Evolutionary conservation across 164 flowering plant species (phyloP).

Genomic region (Nymphaea colorata): DNA sequence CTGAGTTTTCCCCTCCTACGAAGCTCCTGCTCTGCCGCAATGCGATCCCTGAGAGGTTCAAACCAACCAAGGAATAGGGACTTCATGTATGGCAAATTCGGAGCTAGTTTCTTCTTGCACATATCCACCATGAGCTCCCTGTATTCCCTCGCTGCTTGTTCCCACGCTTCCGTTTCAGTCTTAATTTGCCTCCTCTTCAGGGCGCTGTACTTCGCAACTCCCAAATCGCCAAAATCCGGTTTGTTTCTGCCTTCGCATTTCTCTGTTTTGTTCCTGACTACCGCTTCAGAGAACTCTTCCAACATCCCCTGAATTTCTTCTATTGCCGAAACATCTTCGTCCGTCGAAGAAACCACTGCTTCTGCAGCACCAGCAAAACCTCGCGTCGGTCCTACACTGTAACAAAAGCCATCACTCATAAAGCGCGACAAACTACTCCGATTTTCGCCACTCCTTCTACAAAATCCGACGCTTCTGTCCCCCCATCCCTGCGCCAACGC

Average conservation of each 20-base stretch:
- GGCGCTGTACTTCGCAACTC: conserved; percentile 18
- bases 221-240: conserved; percentile 19
- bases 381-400: conserved; percentile 6
- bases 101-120: conserved; percentile 86
- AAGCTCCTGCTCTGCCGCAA: conserved; percentile 51
- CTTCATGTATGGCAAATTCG: conserved; percentile 93
- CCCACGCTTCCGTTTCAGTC: conserved; percentile 95
- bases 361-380: conserved; percentile 58
- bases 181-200: conserved; percentile 65
- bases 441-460: conserved; percentile 9
- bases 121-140: conserved; percentile 71
- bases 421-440: conserved; percentile 14
- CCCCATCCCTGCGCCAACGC: conserved; percentile 14
- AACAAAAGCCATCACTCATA: not conserved
- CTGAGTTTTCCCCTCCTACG: conserved; percentile 32
- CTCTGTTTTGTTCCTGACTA: conserved; percentile 17
- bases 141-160: conserved; percentile 71
- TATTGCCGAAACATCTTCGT: conserved; percentile 34
- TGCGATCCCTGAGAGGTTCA: conserved; percentile 64
- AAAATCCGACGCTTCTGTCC: conserved; percentile 11
- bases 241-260: conserved; percentile 4
- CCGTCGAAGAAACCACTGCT: conserved; percentile 31
- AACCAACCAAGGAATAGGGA: conserved; percentile 95
- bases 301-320: conserved; percentile 39
- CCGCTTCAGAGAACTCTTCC: conserved; percentile 16